Conservation (phyloP, 208 protist genomes). For the Wallacemonas sp. region DNA sequence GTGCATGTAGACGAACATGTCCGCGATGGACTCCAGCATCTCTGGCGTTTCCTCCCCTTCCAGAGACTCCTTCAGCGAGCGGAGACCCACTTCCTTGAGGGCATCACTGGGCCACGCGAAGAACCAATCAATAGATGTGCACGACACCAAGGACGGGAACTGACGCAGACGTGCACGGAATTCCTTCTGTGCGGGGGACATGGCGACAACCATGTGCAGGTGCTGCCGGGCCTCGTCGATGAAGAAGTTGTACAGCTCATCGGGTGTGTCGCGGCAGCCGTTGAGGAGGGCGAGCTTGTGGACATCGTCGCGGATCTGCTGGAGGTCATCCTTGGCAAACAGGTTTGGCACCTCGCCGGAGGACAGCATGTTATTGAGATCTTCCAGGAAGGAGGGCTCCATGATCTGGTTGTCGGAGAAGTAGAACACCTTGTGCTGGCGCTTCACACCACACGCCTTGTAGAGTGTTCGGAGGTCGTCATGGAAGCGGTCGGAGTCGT, state of each 20-base stretch:
- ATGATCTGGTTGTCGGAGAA: constrained; percentile 98
- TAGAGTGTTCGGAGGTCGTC: constrained; percentile 98
- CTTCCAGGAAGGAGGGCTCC: constrained; percentile 95
- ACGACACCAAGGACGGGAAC: constrained; percentile 98
- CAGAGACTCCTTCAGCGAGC: constrained; percentile 80
- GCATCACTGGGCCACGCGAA: constrained; percentile 97
- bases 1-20: constrained; percentile 95
- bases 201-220: constrained; percentile 97
- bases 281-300: constrained; percentile 85
- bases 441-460: constrained; percentile 92
- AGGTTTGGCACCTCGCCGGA: constrained; percentile 98
- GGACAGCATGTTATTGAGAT: constrained; percentile 98
- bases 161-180: constrained; percentile 97
- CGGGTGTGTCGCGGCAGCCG: constrained; percentile 88
- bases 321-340: constrained; percentile 95
- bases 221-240: constrained; percentile 94
- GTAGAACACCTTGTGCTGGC: constrained; percentile 96
- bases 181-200: constrained; percentile 96
- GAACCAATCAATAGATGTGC: constrained; percentile 99
- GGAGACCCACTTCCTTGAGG: constrained; percentile 93
- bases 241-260: constrained; percentile 97
- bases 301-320: constrained; percentile 92
- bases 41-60: constrained; percentile 90
- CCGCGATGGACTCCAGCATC: constrained; percentile 73
- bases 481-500: constrained; percentile 95